Evolutionary conservation across 139 green algal species (phyloP).

Genomic region (Picochlorum costavermella): DNA sequence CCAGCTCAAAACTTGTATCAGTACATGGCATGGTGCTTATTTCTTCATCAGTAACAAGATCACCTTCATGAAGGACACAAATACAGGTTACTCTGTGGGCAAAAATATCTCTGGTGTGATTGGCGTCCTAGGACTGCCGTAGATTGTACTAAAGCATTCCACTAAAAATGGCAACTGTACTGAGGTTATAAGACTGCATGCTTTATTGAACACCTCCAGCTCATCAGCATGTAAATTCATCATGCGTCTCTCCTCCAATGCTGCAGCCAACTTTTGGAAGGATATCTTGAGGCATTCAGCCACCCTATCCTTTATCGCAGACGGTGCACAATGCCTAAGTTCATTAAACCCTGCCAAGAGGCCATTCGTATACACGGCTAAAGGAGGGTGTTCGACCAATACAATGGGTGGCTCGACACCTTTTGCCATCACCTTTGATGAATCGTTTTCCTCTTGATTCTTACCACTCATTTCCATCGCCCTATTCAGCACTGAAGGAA

Average conservation of each 20-base stretch:
- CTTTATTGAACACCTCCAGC: constrained; percentile 25
- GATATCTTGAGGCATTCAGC: constrained; percentile 34
- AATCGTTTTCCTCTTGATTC: constrained; percentile 1
- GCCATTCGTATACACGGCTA: constrained; percentile 88
- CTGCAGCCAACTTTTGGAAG: constrained; percentile 37
- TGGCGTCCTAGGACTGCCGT: constrained; percentile 9
- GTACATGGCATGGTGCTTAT: too few species aligned
- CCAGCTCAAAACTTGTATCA: too few species aligned
- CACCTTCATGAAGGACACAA: too few species aligned
- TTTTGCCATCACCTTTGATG: background rate
- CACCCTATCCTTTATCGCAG: constrained; percentile 15
- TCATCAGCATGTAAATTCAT: constrained; percentile 39
- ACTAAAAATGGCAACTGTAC: constrained; percentile 48
- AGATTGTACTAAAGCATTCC: constrained; percentile 51
- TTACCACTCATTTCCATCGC: constrained; percentile 5
- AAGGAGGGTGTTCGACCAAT: constrained; percentile 82
- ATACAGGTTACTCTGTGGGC: too few species aligned
- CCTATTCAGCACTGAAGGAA: constrained; percentile 31
- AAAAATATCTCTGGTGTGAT: too few species aligned
- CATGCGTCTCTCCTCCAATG: constrained; percentile 50
- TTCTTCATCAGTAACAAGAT: too few species aligned
- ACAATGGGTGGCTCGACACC: constrained; percentile 51
- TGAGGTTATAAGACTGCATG: constrained; percentile 31
- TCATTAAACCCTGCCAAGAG: constrained; percentile 88
- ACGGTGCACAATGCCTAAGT: constrained; percentile 81